A percentile compares a stretch with the other conserved stretches of the same genome.
phyloP scores from a whole-genome alignment of 371 early-diverging fungal genomes.

The Mortierella sp. region DNA sequence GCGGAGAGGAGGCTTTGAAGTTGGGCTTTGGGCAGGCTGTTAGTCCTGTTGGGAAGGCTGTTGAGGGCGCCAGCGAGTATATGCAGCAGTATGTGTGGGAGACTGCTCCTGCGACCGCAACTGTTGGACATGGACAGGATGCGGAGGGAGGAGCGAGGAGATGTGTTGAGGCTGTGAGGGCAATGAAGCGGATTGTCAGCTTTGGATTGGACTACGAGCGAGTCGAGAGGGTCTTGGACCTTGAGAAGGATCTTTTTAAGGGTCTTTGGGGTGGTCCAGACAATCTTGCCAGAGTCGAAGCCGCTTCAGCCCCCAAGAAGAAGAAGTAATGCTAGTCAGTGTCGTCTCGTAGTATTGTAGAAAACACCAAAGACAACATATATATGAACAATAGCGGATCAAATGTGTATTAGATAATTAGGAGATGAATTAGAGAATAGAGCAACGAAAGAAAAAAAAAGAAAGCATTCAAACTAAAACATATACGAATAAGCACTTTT shows the following conservation, averaged over 20 bases:
- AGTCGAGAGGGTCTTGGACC: slow-evolving; percentile 40
- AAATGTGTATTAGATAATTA: neutral
- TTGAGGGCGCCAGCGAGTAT: slow-evolving; percentile 43
- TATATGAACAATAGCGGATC: slow-evolving; percentile 16
- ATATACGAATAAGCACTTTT: slow-evolving; percentile 1
- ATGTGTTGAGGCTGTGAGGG: slow-evolving; percentile 42
- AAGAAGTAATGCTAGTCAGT: slow-evolving; percentile 1
- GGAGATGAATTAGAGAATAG: neutral
- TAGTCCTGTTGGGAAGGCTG: slow-evolving; percentile 46
- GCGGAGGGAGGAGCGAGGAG: slow-evolving; percentile 22
- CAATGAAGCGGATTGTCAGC: slow-evolving; percentile 50
- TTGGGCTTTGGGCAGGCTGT: slow-evolving; percentile 62
- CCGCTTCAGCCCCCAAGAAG: slow-evolving; percentile 32
- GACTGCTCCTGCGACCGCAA: neutral
- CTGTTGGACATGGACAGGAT: neutral
- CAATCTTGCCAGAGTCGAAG: slow-evolving; percentile 46
- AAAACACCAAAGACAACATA: neutral
- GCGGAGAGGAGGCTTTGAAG: slow-evolving; percentile 52
- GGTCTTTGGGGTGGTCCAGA: slow-evolving; percentile 51
- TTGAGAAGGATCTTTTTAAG: slow-evolving; percentile 54
- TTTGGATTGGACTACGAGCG: slow-evolving; percentile 38
- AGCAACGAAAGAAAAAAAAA: neutral
- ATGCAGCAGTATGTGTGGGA: slow-evolving; percentile 56
- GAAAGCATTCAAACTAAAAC: neutral
- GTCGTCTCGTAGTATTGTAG: neutral